Conservation (phyloP, 129 eudicot species). For the Ambrosia artemisiifolia region DNA sequence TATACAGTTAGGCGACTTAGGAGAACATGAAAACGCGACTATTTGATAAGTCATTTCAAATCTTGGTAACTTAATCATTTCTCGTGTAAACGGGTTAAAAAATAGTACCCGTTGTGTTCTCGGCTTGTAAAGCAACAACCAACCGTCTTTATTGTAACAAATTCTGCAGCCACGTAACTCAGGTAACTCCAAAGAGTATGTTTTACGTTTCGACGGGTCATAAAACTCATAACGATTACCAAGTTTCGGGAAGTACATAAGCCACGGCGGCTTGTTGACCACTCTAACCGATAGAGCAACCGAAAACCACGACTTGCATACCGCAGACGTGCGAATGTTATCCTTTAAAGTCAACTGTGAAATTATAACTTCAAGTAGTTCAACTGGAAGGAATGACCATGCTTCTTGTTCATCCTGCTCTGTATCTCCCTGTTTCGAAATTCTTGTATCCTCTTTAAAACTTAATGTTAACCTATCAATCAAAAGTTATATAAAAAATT, state of each 20-base stretch:
- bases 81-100: constrained; percentile 67
- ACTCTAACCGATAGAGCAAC: constrained; percentile 72
- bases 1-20: constrained; percentile 56
- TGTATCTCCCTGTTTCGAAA: constrained; percentile 16
- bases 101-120: constrained; percentile 57
- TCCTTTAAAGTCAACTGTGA: constrained; percentile 56
- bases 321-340: constrained; percentile 75
- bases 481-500: constrained; percentile 5
- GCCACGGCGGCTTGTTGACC: constrained; percentile 79
- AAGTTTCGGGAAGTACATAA: constrained; percentile 76
- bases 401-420: constrained; percentile 40
- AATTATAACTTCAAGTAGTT: constrained; percentile 58
- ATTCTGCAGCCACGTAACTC: constrained; percentile 72
- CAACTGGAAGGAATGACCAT: constrained; percentile 62
- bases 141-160: constrained; percentile 76
- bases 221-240: constrained; percentile 73
- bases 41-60: constrained; percentile 69
- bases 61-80: constrained; percentile 67
- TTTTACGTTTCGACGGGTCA: constrained; percentile 63
- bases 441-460: constrained; percentile 22
- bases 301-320: constrained; percentile 69
- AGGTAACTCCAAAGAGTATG: constrained; percentile 64
- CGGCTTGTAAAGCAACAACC: constrained; percentile 74
- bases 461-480: constrained; percentile 48
- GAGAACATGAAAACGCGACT: constrained; percentile 73